Conservation (phyloP, 257 asterid genomes). For the Solanum chilense region DNA sequence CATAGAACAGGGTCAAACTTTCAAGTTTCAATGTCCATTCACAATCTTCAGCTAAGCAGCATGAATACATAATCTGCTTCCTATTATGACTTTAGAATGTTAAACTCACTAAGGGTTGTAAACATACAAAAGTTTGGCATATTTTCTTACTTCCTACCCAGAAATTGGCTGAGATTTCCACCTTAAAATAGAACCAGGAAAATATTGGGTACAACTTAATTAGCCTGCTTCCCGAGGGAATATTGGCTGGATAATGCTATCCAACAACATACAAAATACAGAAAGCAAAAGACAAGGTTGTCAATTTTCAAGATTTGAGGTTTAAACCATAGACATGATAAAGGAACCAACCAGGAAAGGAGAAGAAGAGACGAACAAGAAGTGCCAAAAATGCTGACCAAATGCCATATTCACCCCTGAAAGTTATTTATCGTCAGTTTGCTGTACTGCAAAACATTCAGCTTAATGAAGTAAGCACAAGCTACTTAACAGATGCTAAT, state of each 20-base stretch:
- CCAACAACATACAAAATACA: background rate
- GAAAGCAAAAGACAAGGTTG: background rate
- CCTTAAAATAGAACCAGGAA: background rate
- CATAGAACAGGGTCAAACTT: background rate
- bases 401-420: slow-evolving; percentile 90
- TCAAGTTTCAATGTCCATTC: background rate
- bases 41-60: background rate
- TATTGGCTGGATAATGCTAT: background rate
- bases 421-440: background rate
- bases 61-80: background rate
- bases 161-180: background rate
- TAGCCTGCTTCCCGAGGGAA: background rate
- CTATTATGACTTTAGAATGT: background rate
- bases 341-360: slow-evolving; percentile 30
- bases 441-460: background rate
- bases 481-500: background rate
- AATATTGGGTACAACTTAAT: background rate
- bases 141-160: background rate
- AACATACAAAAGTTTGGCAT: background rate
- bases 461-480: background rate
- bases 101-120: background rate
- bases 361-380: slow-evolving; percentile 79
- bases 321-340: background rate
- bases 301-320: background rate
- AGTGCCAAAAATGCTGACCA: slow-evolving; percentile 95